These are phyloP conservation scores for Sordariomycetes sp. DNA, from an alignment of 2,329 filamentous ascomycete species.

Conservation along the genomic window DNA sequence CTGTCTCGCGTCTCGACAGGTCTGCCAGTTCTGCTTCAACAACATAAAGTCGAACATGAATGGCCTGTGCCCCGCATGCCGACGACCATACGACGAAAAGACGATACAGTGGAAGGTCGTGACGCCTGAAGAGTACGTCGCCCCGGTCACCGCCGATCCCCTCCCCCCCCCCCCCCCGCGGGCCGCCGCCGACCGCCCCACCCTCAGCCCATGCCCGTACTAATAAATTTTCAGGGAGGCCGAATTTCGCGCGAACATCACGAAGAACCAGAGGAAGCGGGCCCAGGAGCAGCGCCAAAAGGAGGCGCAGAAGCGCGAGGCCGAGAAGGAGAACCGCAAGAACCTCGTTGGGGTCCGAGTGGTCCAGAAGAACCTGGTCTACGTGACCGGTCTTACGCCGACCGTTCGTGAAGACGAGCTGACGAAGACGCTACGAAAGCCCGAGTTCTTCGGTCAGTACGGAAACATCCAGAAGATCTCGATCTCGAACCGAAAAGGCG, in stretches of 20 bases:
- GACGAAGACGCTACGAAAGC: conserved; percentile 76
- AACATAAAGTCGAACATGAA: conserved; percentile 99
- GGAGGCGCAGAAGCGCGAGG: conserved; percentile 90
- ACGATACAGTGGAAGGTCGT: conserved; percentile 96
- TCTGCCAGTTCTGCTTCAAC: conserved; percentile 99
- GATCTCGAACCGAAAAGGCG: conserved; percentile 84
- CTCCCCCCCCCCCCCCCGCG: no score
- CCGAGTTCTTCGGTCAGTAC: conserved; percentile 95
- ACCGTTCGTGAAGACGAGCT: conserved; percentile 87
- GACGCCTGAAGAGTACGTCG: conserved; percentile 73
- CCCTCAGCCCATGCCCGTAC: background rate
- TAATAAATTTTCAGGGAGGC: conserved; percentile 41
- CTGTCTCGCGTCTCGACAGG: conserved; percentile 35
- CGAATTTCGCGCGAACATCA: conserved; percentile 63
- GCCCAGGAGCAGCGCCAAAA: conserved; percentile 75
- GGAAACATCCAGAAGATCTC: conserved; percentile 98
- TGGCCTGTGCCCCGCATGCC: conserved; percentile 91
- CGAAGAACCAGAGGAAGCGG: conserved; percentile 88
- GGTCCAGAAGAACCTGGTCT: conserved; percentile 96
- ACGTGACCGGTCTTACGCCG: conserved; percentile 88
- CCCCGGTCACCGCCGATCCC: background rate
- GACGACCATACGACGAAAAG: conserved; percentile 89
- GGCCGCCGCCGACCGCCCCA: background rate
- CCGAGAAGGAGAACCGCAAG: conserved; percentile 89
- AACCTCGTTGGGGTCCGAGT: conserved; percentile 91